Percentiles rank a stretch among this genome's conserved stretches.
Conservation (phyloP, 495 filamentous ascomycete species). For the Penicillium turbatum region DNA sequence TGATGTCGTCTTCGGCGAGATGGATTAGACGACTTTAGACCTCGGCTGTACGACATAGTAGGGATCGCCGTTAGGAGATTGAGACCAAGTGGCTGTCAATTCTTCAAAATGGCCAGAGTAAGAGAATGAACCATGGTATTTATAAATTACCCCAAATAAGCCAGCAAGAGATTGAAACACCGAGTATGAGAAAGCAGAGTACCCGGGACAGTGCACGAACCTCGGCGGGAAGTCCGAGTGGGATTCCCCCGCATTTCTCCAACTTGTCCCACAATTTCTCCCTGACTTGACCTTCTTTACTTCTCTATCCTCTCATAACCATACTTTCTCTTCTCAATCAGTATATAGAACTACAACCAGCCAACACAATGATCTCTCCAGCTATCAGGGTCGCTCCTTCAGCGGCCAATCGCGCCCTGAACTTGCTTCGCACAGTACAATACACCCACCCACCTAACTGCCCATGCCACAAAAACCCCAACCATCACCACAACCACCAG, state of each 20-base stretch:
- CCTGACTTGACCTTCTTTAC: constrained; percentile 6
- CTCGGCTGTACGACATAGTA: background rate
- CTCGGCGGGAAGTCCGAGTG: constrained; percentile 24
- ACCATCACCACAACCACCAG: constrained; percentile 62
- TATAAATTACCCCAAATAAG: background rate
- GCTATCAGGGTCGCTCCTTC: constrained; percentile 60
- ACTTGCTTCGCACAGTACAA: constrained; percentile 82
- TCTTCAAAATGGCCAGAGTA: background rate
- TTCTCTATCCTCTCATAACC: constrained; percentile 4
- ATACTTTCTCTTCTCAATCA: constrained; percentile 9
- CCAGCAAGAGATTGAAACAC: background rate
- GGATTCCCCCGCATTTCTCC: constrained; percentile 25
- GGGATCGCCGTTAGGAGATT: background rate
- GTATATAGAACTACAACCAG: background rate
- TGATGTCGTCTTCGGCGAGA: constrained; percentile 5
- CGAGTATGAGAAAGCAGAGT: background rate
- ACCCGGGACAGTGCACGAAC: background rate
- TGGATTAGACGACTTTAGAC: background rate
- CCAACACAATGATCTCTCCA: constrained; percentile 41
- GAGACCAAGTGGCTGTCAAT: background rate
- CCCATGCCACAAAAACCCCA: constrained; percentile 87
- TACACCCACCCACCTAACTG: constrained; percentile 85
- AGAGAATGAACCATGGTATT: background rate
- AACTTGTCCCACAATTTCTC: constrained; percentile 17
- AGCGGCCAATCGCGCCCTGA: constrained; percentile 71